phyloP scores from a whole-genome alignment of 2,329 filamentous ascomycete species.

The Cordyceps cateniannulata region DNA sequence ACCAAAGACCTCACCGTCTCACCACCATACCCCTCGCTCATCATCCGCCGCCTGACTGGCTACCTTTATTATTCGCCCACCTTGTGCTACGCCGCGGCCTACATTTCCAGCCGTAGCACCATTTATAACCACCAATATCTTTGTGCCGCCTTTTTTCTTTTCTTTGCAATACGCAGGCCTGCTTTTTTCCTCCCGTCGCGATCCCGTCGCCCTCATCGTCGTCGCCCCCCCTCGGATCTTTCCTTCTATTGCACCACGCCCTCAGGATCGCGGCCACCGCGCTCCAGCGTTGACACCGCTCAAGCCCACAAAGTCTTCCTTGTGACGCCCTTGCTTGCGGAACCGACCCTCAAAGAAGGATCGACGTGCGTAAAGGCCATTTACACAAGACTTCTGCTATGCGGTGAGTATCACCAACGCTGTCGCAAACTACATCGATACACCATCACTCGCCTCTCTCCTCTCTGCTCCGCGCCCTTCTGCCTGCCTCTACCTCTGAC shows the following conservation, averaged over 20 bases:
- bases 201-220: neutral
- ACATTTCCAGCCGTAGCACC: constrained; percentile 8
- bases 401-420: constrained; percentile 32
- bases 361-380: constrained; percentile 11
- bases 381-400: constrained; percentile 28
- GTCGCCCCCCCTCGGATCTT: neutral
- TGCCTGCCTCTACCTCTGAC: too few species aligned
- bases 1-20: constrained; percentile 5
- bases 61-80: constrained; percentile 9
- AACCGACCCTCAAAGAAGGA: constrained; percentile 11
- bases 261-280: constrained; percentile 2
- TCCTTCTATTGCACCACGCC: neutral
- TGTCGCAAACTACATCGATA: constrained; percentile 5
- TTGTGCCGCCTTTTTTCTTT: constrained; percentile 4
- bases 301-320: neutral
- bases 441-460: too few species aligned
- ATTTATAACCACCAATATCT: constrained; percentile 10
- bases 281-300: constrained; percentile 7
- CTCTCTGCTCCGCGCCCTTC: too few species aligned
- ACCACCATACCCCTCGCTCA: constrained; percentile 1
- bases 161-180: neutral
- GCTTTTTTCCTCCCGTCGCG: too few species aligned
- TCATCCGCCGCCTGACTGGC: constrained; percentile 8
- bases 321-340: constrained; percentile 11
- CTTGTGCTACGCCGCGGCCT: constrained; percentile 10